These are phyloP conservation scores for Artemisia tridentata DNA, from an alignment of 129 eudicot species.

Conservation along the genomic window DNA sequence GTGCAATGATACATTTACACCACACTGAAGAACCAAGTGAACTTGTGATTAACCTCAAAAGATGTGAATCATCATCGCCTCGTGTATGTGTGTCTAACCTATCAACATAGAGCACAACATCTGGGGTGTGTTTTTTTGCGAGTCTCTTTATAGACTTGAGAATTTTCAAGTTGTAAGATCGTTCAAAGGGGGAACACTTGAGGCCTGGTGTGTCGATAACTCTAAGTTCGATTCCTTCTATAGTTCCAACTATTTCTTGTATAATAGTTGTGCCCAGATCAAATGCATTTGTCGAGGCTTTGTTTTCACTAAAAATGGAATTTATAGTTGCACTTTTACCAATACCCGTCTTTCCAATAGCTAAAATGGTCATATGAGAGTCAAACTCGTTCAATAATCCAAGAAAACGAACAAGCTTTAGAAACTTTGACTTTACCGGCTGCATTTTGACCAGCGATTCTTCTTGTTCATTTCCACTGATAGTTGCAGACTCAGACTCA, in stretches of 20 bases:
- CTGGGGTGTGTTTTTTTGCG: slow-evolving; percentile 41
- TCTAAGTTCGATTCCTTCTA: slow-evolving; percentile 51
- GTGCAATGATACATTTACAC: slow-evolving; percentile 46
- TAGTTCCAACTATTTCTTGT: slow-evolving; percentile 41
- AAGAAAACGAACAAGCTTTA: slow-evolving; percentile 47
- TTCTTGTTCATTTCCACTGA: too few species aligned
- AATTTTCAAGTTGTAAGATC: slow-evolving; percentile 41
- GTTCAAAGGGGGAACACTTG: slow-evolving; percentile 39
- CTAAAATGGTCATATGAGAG: slow-evolving; percentile 55
- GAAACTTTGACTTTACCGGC: slow-evolving; percentile 39
- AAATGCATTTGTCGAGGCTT: slow-evolving; percentile 44
- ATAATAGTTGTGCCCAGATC: slow-evolving; percentile 46
- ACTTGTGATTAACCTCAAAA: slow-evolving; percentile 47
- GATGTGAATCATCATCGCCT: slow-evolving; percentile 42
- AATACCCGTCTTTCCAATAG: slow-evolving; percentile 76
- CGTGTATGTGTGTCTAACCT: slow-evolving; percentile 49
- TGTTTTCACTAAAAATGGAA: slow-evolving; percentile 60
- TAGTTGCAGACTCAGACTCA: slow-evolving; percentile 1
- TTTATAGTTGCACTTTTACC: slow-evolving; percentile 82
- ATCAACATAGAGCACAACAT: slow-evolving; percentile 71
- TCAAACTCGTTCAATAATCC: slow-evolving; percentile 33
- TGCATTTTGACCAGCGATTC: slow-evolving; percentile 20
- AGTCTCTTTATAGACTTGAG: slow-evolving; percentile 42
- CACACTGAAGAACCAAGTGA: slow-evolving; percentile 59
- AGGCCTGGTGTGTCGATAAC: slow-evolving; percentile 87